These are phyloP conservation scores for Aspergillus pseudotamarii DNA, from an alignment of 2,329 filamentous ascomycete genomes.

Conservation along the genomic window DNA sequence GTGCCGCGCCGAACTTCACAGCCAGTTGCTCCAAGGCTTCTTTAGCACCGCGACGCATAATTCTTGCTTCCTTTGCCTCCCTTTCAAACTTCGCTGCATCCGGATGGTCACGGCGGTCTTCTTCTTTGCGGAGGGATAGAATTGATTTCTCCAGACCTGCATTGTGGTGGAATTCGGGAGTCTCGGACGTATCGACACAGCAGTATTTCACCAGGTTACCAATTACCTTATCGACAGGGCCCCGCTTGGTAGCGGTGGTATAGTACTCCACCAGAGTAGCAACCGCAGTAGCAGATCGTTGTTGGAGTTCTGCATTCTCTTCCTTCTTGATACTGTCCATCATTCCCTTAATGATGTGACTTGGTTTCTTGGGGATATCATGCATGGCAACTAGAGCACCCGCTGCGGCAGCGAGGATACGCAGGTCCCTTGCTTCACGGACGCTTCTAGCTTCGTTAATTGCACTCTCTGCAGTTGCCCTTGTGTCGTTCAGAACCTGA, in stretches of 20 bases:
- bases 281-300: conserved; percentile 81
- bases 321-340: conserved; percentile 99
- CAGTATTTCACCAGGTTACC: conserved; percentile 96
- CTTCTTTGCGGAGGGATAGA: conserved; percentile 92
- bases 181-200: conserved; percentile 96
- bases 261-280: conserved; percentile 85
- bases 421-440: conserved; percentile 80
- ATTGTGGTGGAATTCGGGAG: conserved; percentile 89
- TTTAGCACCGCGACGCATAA: conserved; percentile 90
- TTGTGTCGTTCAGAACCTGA: conserved; percentile 77
- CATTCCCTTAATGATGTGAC: conserved; percentile 88
- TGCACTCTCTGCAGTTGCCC: conserved; percentile 67
- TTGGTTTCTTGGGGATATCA: conserved; percentile 88
- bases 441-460: conserved; percentile 78
- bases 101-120: conserved; percentile 88
- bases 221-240: conserved; percentile 92
- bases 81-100: conserved; percentile 88
- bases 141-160: conserved; percentile 77
- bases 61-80: conserved; percentile 84
- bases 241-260: conserved; percentile 74
- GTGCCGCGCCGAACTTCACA: conserved; percentile 71
- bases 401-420: conserved; percentile 83
- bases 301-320: conserved; percentile 85
- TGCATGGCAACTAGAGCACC: conserved; percentile 87
- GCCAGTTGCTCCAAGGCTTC: conserved; percentile 89